Evolutionary conservation across 75 land plant genomes (phyloP).

Genomic region (Isoetes taiwanensis): DNA sequence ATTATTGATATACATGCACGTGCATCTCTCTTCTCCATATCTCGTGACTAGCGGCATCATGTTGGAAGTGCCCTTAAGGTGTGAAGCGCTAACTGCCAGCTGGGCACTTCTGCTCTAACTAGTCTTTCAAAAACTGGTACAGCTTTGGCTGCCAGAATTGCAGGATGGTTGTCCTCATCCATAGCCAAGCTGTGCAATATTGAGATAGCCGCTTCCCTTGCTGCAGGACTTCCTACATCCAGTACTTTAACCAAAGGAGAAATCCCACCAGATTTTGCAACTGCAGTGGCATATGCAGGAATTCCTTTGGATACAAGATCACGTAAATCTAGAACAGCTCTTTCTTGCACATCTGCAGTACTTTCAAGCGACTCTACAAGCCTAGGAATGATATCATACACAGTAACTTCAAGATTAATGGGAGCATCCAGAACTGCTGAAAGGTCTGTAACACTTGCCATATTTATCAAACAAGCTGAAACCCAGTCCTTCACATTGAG

Average conservation of each 20-base stretch:
- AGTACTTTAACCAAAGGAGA: constrained; percentile 55
- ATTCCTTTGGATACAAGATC: constrained; percentile 41
- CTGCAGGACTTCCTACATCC: constrained; percentile 33
- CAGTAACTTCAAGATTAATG: constrained; percentile 41
- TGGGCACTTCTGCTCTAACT: constrained; percentile 33
- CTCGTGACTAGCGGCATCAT: no score
- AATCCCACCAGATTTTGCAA: constrained; percentile 60
- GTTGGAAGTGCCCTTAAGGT: constrained; percentile 42
- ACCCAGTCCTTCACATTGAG: constrained; percentile 55
- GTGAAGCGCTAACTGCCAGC: constrained; percentile 48
- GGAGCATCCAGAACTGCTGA: constrained; percentile 13
- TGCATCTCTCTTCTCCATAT: no score
- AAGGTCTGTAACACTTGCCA: constrained; percentile 22
- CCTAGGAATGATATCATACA: constrained; percentile 56
- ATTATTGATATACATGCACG: no score
- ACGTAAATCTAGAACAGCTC: constrained; percentile 43
- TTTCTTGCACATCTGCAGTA: constrained; percentile 28
- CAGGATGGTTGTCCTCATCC: constrained; percentile 64
- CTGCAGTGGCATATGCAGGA: constrained; percentile 34
- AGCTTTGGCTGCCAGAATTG: constrained; percentile 56
- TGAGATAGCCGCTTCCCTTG: constrained; percentile 45
- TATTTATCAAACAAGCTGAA: constrained; percentile 48
- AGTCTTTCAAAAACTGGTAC: constrained; percentile 39
- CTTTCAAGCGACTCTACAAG: constrained; percentile 39
- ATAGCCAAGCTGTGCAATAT: constrained; percentile 58